phyloP scores from a whole-genome alignment of 352 stramenopile genomes.

The Globisporangium solare region DNA sequence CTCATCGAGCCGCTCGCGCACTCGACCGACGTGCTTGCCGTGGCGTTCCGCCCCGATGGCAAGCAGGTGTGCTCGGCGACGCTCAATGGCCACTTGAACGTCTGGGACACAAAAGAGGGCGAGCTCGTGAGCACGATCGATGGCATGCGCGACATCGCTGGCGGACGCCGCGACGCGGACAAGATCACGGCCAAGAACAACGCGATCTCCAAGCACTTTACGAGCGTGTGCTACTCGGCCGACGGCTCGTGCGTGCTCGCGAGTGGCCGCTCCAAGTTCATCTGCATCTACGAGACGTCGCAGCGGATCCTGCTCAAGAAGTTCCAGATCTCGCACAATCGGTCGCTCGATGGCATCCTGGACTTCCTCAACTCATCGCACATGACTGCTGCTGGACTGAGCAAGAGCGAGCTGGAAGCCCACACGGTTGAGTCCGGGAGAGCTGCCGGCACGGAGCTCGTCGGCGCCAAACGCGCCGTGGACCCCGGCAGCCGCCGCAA shows the following conservation, averaged over 20 bases:
- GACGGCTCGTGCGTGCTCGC: constrained; percentile 97
- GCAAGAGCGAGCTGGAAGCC: constrained; percentile 67
- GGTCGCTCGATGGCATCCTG: constrained; percentile 94
- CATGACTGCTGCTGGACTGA: constrained; percentile 70
- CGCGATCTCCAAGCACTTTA: constrained; percentile 96
- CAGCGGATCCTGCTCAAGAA: constrained; percentile 97
- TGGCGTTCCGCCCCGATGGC: constrained; percentile 96
- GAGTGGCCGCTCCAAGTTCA: constrained; percentile 97
- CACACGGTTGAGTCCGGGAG: constrained; percentile 33
- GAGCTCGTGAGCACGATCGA: constrained; percentile 95
- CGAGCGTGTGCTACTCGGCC: constrained; percentile 97
- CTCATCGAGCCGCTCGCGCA: constrained; percentile 96
- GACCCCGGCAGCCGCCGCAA: constrained; percentile 88
- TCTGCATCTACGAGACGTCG: constrained; percentile 98
- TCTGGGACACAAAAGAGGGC: constrained; percentile 98
- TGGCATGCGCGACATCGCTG: constrained; percentile 94
- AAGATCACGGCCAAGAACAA: constrained; percentile 87
- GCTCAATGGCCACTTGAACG: constrained; percentile 94
- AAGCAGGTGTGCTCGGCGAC: constrained; percentile 95
- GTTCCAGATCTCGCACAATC: constrained; percentile 99
- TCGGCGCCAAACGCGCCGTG: constrained; percentile 86
- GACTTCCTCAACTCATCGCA: constrained; percentile 94
- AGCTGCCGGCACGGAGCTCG: constrained; percentile 43
- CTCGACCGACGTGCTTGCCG: constrained; percentile 94
- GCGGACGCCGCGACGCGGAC: constrained; percentile 84